A percentile compares a stretch with the other conserved stretches of the same genome.
Evolutionary conservation across 23 red algal species (phyloP).

Genomic region (Pyropia haitanensis): DNA sequence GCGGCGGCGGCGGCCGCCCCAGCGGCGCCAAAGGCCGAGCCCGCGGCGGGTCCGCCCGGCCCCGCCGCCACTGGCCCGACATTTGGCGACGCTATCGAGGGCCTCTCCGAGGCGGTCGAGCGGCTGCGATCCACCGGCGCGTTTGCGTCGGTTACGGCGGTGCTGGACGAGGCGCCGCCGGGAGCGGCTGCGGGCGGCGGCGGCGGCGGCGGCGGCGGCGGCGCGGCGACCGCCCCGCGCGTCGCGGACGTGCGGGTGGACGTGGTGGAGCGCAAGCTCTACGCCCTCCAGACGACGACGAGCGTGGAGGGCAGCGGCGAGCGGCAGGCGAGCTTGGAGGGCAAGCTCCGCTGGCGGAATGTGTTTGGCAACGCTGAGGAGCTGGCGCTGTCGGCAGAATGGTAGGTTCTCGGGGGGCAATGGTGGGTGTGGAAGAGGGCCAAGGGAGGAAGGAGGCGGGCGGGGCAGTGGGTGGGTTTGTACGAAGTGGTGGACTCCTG

Average conservation of each 20-base stretch:
- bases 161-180: constrained; percentile 34
- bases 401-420: constrained; percentile 25
- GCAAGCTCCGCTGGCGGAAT: constrained; percentile 11
- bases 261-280: constrained; percentile 38
- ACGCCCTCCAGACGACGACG: constrained; percentile 48
- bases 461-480: constrained; percentile 12
- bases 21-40: not conserved
- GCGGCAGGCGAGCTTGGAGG: constrained; percentile 39
- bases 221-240: too few species aligned
- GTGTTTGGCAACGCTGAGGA: constrained; percentile 41
- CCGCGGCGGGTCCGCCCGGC: not conserved
- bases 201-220: constrained; percentile 1
- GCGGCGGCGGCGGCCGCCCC: not conserved
- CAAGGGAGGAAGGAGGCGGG: constrained; percentile 15
- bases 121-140: constrained; percentile 55
- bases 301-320: constrained; percentile 40
- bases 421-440: constrained; percentile 2
- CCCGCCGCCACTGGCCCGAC: not conserved
- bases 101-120: constrained; percentile 61
- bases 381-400: constrained; percentile 17
- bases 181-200: too few species aligned
- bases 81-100: constrained; percentile 47
- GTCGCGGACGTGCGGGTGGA: constrained; percentile 42
- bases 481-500: constrained; percentile 34
- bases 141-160: constrained; percentile 60